These are phyloP conservation scores for Phytopythium litorale DNA, from an alignment of 352 stramenopile species.

Conservation along the genomic window DNA sequence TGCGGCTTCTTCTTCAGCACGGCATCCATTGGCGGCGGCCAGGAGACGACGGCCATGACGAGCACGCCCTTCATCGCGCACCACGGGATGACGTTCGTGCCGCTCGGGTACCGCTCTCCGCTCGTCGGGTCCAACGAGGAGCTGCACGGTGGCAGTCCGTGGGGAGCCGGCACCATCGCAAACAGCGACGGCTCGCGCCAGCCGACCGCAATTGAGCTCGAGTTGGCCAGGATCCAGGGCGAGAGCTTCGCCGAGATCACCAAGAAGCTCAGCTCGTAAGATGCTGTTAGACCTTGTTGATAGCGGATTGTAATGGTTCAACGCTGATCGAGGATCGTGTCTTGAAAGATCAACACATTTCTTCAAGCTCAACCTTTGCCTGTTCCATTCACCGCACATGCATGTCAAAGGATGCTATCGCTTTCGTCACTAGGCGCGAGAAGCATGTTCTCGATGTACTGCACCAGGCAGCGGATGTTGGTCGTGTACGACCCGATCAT, in stretches of 20 bases:
- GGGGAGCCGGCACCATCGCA: slow-evolving; percentile 75
- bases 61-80: slow-evolving; percentile 77
- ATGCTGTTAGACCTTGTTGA: background rate
- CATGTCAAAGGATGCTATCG: background rate
- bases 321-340: background rate
- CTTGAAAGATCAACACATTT: background rate
- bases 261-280: slow-evolving; percentile 53
- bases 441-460: slow-evolving; percentile 14
- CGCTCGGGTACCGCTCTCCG: slow-evolving; percentile 50
- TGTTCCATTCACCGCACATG: background rate
- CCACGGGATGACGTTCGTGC: slow-evolving; percentile 88
- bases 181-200: slow-evolving; percentile 69
- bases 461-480: slow-evolving; percentile 16
- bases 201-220: slow-evolving; percentile 71
- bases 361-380: background rate
- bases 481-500: slow-evolving; percentile 14
- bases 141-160: slow-evolving; percentile 60
- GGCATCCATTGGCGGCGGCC: slow-evolving; percentile 61
- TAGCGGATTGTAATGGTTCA: too few species aligned
- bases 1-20: slow-evolving; percentile 78
- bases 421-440: background rate
- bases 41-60: slow-evolving; percentile 82
- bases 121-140: slow-evolving; percentile 50
- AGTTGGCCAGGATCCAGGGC: slow-evolving; percentile 66
- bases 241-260: slow-evolving; percentile 73